Evolutionary conservation across 2,329 filamentous ascomycete species (phyloP), one percentile per base, ranked within the genome.

Genomic region (Aspergillus latus): DNA sequence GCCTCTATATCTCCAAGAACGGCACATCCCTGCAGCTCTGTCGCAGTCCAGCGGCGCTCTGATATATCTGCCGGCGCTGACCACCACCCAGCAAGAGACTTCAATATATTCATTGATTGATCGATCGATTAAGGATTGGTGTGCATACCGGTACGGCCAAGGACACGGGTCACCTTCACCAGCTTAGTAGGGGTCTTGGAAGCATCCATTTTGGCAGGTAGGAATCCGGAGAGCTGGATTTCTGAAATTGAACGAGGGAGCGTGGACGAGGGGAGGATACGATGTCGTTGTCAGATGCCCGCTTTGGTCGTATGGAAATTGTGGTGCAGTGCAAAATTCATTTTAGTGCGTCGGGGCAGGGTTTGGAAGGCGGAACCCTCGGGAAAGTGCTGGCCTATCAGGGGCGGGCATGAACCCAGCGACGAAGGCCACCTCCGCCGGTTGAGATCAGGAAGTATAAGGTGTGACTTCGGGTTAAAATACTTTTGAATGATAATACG

Each of bases 131-230:
- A 21, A 21, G 42, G 21, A n/a, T 48, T 16, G 44, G n/a, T 37
- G 34, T 64, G 66, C 76, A 81, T 93, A 97, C 93, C 93, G 82
- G 93, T 97, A 81, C 94, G 91, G 83, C 94, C 94, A 81, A 97
- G 89, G 78, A 97, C 92, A 78, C 91, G 88, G 84, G 90, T 96
- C 80, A 97, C 93, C 88, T 97, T 97, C 82, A 97, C 94, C 81
- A 97, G 91, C 91, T 99, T 99, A 83, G 96, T 91, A 82, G 92
- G 92, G 77, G 90, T 86, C 85, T 96, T 96, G 78, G 88, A 86
- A 67, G 72, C 72, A 84, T 97, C 93, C 93, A 97, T 97, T 74
- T 71, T 71, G 69, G 53, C 63, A 62, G 62, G 36, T 48, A 49
- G 52, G 40, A 29, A 52, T 57, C 54, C 49, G 54, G 49, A 28